Evolutionary conservation across 495 filamentous ascomycete genomes (phyloP).

Genomic region (Apodospora peruviana): DNA sequence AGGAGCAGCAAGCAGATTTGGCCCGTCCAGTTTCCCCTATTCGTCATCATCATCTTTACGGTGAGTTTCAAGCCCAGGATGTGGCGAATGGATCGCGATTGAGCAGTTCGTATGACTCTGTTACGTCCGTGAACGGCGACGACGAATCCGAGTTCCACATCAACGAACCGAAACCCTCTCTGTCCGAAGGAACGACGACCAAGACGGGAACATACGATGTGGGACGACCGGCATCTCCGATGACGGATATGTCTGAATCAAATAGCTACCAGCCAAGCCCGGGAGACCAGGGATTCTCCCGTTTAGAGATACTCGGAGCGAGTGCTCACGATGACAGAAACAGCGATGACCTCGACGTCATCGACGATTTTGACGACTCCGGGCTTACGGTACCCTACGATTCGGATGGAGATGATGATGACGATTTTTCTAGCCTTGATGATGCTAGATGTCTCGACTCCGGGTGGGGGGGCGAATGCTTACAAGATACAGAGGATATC

Average conservation of each 20-base stretch:
- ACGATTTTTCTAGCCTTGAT: slow-evolving; percentile 37
- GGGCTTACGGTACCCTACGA: slow-evolving; percentile 30
- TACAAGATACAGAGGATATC: slow-evolving; percentile 87
- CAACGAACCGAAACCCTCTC: too few relatives aligned
- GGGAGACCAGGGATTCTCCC: too few relatives aligned
- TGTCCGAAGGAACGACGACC: too few relatives aligned
- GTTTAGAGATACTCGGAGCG: too few relatives aligned
- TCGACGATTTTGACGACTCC: slow-evolving; percentile 17
- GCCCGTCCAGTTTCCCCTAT: slow-evolving; percentile 21
- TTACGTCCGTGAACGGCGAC: slow-evolving; percentile 4
- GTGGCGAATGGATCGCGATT: neutral
- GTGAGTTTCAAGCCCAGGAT: slow-evolving; percentile 47
- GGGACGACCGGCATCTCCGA: too few relatives aligned
- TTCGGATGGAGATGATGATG: slow-evolving; percentile 34
- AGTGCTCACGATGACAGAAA: too few relatives aligned
- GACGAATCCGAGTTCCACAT: slow-evolving; percentile 19
- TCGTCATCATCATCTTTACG: slow-evolving; percentile 55
- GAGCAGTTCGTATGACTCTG: neutral
- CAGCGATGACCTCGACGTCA: too few relatives aligned
- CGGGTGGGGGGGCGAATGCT: slow-evolving; percentile 72
- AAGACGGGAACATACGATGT: too few relatives aligned
- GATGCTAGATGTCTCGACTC: slow-evolving; percentile 58
- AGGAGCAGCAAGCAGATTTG: slow-evolving; percentile 31
- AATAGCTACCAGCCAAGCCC: too few relatives aligned
- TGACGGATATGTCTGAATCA: too few relatives aligned